Percentiles rank a stretch among this genome's conserved stretches.
Conservation (phyloP, 2,329 filamentous ascomycete genomes). For the Bipolaris sorokiniana region DNA sequence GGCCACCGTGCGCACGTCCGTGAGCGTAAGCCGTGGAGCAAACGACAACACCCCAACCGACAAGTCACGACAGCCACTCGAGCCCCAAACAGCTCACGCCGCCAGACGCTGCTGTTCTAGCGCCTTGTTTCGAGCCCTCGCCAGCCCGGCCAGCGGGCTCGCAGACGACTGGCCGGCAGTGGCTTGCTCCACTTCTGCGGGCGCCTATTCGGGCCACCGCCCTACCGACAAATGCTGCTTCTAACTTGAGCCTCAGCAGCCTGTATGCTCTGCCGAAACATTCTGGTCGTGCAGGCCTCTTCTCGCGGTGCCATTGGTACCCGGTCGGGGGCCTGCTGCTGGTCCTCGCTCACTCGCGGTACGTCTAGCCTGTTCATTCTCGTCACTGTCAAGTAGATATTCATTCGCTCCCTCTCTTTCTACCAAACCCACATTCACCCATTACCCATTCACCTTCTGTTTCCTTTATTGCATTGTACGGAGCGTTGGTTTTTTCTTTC, state of each 20-base stretch:
- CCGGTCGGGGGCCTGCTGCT: conserved; percentile 42
- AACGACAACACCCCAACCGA: conserved; percentile 41
- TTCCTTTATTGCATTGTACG: conserved; percentile 49
- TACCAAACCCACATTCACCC: conserved; percentile 25
- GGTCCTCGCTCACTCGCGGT: conserved; percentile 51
- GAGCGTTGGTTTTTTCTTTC: conserved; percentile 37
- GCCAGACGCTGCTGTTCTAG: conserved; percentile 38
- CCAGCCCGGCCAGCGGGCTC: conserved; percentile 44
- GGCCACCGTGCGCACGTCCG: conserved; percentile 34
- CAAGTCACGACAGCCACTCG: conserved; percentile 39
- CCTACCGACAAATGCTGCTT: conserved; percentile 42
- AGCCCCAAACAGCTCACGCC: conserved; percentile 37
- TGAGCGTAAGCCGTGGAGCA: conserved; percentile 48
- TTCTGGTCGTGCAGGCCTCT: conserved; percentile 46
- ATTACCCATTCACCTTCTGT: conserved; percentile 25
- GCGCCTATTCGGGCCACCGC: conserved; percentile 49
- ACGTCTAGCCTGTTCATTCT: conserved; percentile 42
- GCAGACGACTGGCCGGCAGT: conserved; percentile 49
- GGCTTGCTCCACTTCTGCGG: conserved; percentile 41
- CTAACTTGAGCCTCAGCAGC: conserved; percentile 53
- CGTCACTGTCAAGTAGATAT: conserved; percentile 38
- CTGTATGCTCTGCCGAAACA: conserved; percentile 52
- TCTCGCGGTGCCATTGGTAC: conserved; percentile 49
- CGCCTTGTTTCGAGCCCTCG: conserved; percentile 43
- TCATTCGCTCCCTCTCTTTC: conserved; percentile 28